These are phyloP conservation scores for Xanthoceras sorbifolium DNA, from an alignment of 345 rosid genomes.

Conservation along the genomic window DNA sequence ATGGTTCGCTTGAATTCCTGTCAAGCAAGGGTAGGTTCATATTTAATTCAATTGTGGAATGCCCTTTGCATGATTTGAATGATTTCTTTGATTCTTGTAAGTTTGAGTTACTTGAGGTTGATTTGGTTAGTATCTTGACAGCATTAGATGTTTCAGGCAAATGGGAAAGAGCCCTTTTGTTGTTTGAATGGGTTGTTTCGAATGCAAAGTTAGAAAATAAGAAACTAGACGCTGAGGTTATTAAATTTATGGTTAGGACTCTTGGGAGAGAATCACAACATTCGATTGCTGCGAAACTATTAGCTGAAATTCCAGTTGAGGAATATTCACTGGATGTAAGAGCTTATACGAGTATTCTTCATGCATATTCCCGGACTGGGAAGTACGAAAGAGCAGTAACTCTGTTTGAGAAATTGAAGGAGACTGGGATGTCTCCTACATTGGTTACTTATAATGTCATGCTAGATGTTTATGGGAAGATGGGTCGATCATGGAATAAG, in stretches of 20 bases:
- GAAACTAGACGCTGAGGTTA: constrained; percentile 53
- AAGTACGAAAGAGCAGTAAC: constrained; percentile 58
- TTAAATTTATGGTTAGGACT: constrained; percentile 65
- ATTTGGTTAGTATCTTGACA: constrained; percentile 63
- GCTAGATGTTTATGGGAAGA: constrained; percentile 85
- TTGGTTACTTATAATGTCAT: constrained; percentile 89
- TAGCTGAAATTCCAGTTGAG: constrained; percentile 62
- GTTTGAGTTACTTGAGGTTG: constrained; percentile 56
- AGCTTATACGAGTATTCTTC: constrained; percentile 74
- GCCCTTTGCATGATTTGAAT: constrained; percentile 50
- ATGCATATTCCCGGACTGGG: constrained; percentile 61
- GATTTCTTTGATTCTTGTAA: constrained; percentile 54
- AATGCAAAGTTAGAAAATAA: constrained; percentile 29
- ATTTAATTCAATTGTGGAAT: constrained; percentile 49
- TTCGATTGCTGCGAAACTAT: constrained; percentile 64
- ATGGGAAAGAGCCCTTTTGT: constrained; percentile 69
- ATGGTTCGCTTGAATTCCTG: constrained; percentile 48
- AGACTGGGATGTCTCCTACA: constrained; percentile 67
- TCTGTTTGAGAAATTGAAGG: constrained; percentile 71
- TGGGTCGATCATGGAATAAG: constrained; percentile 80
- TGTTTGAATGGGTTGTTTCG: constrained; percentile 68
- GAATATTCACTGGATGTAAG: constrained; percentile 66
- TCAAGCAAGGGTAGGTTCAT: constrained; percentile 52
- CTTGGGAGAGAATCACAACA: constrained; percentile 81
- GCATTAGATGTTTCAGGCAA: constrained; percentile 63